Base-by-base conservation (phyloP, 192 early-diverging fungal species). In the Kickxella alabastrina region DNA sequence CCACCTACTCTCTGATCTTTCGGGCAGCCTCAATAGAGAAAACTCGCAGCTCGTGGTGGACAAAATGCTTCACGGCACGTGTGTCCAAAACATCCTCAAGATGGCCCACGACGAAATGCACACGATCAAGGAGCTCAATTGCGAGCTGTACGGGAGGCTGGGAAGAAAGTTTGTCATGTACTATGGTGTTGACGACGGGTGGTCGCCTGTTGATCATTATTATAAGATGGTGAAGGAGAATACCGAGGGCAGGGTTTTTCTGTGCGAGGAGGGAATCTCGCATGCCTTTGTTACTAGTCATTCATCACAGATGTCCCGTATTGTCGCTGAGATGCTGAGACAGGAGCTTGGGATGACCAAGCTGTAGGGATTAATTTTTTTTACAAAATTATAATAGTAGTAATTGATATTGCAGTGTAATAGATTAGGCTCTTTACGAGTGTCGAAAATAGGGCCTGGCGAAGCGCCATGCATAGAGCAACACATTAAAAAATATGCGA, bases 81-180 rank as follows among this genome's bases (percentile, higher is more conserved):
- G 85, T 1, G 70, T 88, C 37, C 67, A 67, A 54, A 86, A 85
- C 42, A 63, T 87, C 31, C 56, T 93, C 40, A 68, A 66, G 41
- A 83, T 95, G 77, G 88, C 88, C 5, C 54, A 56, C 6, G 62
- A 83, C 18, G 93, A 95, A 54, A 88, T 93, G 89, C 71, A 73
- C 25, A 43, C 57, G 22, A 86, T 95, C 15, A 62, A 49, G 18
- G 75, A 66, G 19, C 65, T 93, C 41, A 86, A 92, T 45, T 72
- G 76, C 24, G 81, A 83, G 27, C 75, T 85, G 36, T 82, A 90
- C 41, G 36, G 63, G 14, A 52, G 51, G 15, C 55, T 83, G 43
- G 63, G 81, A 1, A 65, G 78, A 15, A 87, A 86, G 53, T 81
- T 87, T 29, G 77, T 88, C 21, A 79, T 93, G 53, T 93, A 92